A percentile compares a stretch with the other conserved stretches of the same genome.
phyloP scores from a whole-genome alignment of 2,329 filamentous ascomycete genomes.

The Diatrype stigma region DNA sequence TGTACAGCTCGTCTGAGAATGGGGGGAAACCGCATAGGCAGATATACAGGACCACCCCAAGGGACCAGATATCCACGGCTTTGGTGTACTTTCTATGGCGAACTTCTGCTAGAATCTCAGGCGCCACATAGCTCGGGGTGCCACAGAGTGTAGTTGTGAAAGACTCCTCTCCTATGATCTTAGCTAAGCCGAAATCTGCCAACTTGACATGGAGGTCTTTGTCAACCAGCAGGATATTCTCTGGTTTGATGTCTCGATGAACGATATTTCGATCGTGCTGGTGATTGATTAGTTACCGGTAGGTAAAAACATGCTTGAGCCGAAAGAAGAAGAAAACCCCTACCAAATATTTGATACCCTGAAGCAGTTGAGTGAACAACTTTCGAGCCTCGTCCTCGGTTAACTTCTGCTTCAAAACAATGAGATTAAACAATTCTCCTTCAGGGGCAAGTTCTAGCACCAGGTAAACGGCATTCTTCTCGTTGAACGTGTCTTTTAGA shows the following conservation, averaged over 20 bases:
- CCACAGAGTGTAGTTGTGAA: conserved; percentile 96
- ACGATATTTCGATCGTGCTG: conserved; percentile 97
- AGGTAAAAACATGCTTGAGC: not conserved
- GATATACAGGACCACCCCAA: conserved; percentile 97
- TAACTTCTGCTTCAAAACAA: conserved; percentile 85
- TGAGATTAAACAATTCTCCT: conserved; percentile 94
- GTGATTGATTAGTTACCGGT: not conserved
- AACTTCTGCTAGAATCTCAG: conserved; percentile 83
- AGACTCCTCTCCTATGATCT: conserved; percentile 97
- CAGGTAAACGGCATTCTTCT: conserved; percentile 84
- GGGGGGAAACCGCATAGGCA: conserved; percentile 95
- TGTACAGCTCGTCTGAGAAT: conserved; percentile 90
- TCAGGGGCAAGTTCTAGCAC: conserved; percentile 87
- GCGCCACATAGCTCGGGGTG: conserved; percentile 95
- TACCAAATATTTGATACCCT: conserved; percentile 93
- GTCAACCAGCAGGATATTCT: conserved; percentile 88
- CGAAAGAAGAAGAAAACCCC: conserved; percentile 23
- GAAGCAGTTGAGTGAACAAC: conserved; percentile 86
- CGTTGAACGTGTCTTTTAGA: conserved; percentile 92
- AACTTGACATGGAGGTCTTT: conserved; percentile 84
- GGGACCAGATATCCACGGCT: conserved; percentile 92
- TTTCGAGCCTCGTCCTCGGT: conserved; percentile 79
- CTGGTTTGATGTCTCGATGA: conserved; percentile 95
- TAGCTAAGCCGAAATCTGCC: conserved; percentile 93
- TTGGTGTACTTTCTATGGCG: conserved; percentile 86